Evolutionary conservation across 306 rosid genomes (phyloP).

Genomic region (Casuarina glauca): DNA sequence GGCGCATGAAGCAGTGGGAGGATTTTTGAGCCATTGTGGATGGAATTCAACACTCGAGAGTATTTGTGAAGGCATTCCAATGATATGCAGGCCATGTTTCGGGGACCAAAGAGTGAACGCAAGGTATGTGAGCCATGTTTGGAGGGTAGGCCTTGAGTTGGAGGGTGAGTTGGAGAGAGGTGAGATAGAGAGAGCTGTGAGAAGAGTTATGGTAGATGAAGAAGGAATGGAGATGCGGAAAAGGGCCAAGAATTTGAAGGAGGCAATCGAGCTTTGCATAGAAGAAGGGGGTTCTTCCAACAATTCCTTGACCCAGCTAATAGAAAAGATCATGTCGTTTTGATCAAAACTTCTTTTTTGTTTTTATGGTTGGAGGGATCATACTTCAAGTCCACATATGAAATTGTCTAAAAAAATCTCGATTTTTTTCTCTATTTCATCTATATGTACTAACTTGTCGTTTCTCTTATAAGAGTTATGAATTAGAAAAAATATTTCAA

Average conservation of each 20-base stretch:
- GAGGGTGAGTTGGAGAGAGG: not conserved
- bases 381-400: too few relatives aligned
- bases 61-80: conserved; percentile 45
- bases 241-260: not conserved
- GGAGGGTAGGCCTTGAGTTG: conserved; percentile 36
- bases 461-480: too few relatives aligned
- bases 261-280: not conserved
- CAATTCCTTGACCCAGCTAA: conserved; percentile 1
- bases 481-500: too few relatives aligned
- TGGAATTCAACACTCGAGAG: conserved; percentile 51
- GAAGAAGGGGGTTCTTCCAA: not conserved
- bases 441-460: too few relatives aligned
- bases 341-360: conserved; percentile 20
- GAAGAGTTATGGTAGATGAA: not conserved
- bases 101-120: conserved; percentile 46
- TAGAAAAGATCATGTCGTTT: not conserved
- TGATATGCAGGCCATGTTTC: conserved; percentile 42
- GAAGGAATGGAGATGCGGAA: conserved; percentile 2
- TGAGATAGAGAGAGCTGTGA: not conserved
- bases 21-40: conserved; percentile 56
- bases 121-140: conserved; percentile 33
- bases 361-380: too few relatives aligned
- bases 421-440: too few relatives aligned
- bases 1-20: conserved; percentile 40
- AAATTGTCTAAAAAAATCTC: too few relatives aligned